Conservation (phyloP, 208 protist species). For the Strigomonas culicis region DNA sequence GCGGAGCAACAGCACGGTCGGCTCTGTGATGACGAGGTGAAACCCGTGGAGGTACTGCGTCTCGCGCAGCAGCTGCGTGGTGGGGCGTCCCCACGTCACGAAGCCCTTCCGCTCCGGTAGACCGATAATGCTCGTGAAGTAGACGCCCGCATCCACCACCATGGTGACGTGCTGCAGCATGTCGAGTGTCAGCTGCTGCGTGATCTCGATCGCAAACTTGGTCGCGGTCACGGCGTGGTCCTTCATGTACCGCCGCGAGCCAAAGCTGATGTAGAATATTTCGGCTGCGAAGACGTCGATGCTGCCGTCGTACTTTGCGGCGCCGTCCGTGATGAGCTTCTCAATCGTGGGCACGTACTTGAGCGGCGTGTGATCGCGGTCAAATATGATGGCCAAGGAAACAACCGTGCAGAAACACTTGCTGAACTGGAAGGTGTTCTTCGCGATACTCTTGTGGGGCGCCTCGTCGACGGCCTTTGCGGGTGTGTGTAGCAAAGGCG, state of each 20-base stretch:
- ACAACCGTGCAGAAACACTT: constrained; percentile 29
- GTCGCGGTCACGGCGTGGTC: constrained; percentile 33
- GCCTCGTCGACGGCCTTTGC: no score
- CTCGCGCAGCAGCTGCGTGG: constrained; percentile 19
- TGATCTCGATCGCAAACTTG: constrained; percentile 31
- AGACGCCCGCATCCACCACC: constrained; percentile 36
- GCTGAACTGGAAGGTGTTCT: constrained; percentile 10
- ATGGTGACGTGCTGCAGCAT: constrained; percentile 20
- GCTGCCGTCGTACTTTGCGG: constrained; percentile 31
- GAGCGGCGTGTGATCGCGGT: constrained; percentile 1
- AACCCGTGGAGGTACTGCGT: constrained; percentile 24
- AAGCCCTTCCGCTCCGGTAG: constrained; percentile 29
- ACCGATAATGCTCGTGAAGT: constrained; percentile 28
- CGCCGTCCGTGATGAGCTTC: constrained; percentile 19
- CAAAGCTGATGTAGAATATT: constrained; percentile 37
- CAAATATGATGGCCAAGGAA: constrained; percentile 18
- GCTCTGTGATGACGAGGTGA: constrained; percentile 30
- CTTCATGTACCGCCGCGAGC: constrained; percentile 18
- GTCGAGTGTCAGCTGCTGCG: constrained; percentile 16
- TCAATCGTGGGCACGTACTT: constrained; percentile 22
- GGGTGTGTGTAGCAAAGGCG: no score
- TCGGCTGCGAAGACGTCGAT: constrained; percentile 38
- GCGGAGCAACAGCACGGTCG: constrained; percentile 28
- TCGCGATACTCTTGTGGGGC: background rate
- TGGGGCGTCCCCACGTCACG: constrained; percentile 28